These are phyloP conservation scores for Athelia psychrophila DNA, from an alignment of 1,284 basidiomycete genomes.

Conservation along the genomic window DNA sequence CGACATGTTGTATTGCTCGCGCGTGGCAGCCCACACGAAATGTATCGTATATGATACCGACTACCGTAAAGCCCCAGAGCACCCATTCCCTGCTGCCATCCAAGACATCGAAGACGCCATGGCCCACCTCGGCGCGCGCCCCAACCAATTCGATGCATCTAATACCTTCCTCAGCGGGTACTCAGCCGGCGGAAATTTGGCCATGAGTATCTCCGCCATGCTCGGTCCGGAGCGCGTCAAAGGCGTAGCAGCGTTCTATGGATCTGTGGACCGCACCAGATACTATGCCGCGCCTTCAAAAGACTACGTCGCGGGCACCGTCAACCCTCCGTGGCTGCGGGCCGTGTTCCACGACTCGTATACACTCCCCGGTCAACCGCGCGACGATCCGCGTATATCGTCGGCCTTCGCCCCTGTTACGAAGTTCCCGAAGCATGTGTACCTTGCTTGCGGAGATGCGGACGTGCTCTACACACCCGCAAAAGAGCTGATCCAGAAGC, in stretches of 20 bases:
- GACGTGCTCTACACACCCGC: neutral
- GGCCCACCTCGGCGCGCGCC: neutral
- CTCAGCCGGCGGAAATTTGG: neutral
- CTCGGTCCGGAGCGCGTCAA: neutral
- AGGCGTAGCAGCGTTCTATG: neutral
- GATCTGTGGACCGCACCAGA: neutral
- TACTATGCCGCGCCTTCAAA: neutral
- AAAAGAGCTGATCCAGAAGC: neutral
- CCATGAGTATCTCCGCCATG: neutral
- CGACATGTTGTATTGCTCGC: neutral
- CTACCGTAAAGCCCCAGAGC: neutral
- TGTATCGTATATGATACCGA: neutral
- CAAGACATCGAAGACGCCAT: neutral
- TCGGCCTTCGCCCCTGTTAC: neutral
- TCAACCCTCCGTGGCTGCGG: neutral
- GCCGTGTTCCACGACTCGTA: neutral
- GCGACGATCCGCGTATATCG: neutral
- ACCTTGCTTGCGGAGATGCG: neutral
- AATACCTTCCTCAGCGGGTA: neutral
- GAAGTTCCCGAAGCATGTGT: constrained; percentile 1
- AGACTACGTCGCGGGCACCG: neutral
- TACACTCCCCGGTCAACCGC: neutral
- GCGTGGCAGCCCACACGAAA: neutral
- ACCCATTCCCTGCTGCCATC: neutral
- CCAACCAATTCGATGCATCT: neutral